phyloP scores from a whole-genome alignment of 345 rosid genomes.

The Populus tremula region DNA sequence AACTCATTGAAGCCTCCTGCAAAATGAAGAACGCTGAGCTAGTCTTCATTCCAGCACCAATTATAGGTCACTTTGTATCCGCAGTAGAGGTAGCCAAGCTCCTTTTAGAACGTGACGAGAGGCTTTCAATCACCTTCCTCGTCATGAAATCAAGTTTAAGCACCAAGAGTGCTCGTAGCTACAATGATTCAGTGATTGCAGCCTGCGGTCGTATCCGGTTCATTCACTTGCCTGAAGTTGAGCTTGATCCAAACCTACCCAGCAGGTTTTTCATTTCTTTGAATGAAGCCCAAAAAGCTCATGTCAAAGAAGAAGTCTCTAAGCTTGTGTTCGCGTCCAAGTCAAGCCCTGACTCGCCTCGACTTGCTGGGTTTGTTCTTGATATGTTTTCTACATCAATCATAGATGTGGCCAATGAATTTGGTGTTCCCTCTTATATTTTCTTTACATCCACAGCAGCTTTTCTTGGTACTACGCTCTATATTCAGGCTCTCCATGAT shows the following conservation, averaged over 20 bases:
- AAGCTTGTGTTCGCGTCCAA: neutral
- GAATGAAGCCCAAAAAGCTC: neutral
- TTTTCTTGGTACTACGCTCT: neutral
- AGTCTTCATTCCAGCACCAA: neutral
- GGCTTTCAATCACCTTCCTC: conserved; percentile 1
- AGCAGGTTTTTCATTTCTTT: neutral
- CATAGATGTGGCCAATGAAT: neutral
- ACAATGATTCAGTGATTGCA: neutral
- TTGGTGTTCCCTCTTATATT: neutral
- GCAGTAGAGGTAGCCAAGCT: neutral
- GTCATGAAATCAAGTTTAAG: neutral
- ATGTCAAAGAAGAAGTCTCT: neutral
- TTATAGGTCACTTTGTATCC: neutral
- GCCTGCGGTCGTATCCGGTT: neutral
- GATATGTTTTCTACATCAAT: neutral
- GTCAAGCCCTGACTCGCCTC: neutral
- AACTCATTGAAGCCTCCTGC: neutral
- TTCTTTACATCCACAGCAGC: neutral
- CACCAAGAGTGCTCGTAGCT: neutral
- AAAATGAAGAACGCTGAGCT: neutral
- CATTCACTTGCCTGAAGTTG: neutral
- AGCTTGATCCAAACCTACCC: neutral
- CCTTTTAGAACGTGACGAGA: neutral
- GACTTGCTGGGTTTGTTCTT: neutral
- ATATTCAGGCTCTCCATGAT: neutral